Evolutionary conservation across 2,329 filamentous ascomycete genomes (phyloP).

Genomic region (Cladosporium sp.): DNA sequence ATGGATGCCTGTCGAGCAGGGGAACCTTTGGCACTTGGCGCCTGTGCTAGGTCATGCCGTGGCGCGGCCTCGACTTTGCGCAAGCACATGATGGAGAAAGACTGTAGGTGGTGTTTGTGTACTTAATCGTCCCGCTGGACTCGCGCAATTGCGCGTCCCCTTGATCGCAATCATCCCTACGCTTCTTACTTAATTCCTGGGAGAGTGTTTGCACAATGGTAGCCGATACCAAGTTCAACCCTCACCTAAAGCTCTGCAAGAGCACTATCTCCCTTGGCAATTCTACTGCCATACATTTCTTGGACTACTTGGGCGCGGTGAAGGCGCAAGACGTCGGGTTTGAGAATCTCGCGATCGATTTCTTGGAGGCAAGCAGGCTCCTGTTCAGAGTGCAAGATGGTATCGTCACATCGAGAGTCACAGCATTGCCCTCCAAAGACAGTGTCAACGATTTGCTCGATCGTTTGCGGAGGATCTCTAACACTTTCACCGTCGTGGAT

Average conservation of each 20-base stretch:
- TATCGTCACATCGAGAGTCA: conserved; percentile 48
- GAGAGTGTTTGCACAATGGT: not conserved
- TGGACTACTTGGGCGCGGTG: conserved; percentile 57
- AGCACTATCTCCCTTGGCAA: conserved; percentile 59
- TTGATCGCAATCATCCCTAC: not conserved
- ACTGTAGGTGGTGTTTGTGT: not conserved
- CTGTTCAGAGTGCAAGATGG: conserved; percentile 63
- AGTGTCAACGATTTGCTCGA: conserved; percentile 61
- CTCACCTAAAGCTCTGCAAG: not conserved
- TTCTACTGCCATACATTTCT: conserved; percentile 60
- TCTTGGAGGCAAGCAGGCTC: conserved; percentile 63
- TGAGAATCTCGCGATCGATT: conserved; percentile 58
- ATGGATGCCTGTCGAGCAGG: not conserved
- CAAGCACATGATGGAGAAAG: not conserved
- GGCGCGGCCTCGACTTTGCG: not conserved
- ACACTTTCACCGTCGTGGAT: conserved; percentile 60
- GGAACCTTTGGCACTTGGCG: not conserved
- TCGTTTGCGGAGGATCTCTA: conserved; percentile 58
- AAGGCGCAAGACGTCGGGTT: not conserved
- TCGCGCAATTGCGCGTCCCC: not conserved
- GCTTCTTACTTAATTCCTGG: not conserved
- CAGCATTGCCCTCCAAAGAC: conserved; percentile 35
- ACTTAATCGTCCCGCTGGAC: not conserved
- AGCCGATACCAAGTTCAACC: not conserved
- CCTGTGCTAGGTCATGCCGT: not conserved